phyloP scores from a whole-genome alignment of 768 basidiomycete species.

The Suillus clintonianus region DNA sequence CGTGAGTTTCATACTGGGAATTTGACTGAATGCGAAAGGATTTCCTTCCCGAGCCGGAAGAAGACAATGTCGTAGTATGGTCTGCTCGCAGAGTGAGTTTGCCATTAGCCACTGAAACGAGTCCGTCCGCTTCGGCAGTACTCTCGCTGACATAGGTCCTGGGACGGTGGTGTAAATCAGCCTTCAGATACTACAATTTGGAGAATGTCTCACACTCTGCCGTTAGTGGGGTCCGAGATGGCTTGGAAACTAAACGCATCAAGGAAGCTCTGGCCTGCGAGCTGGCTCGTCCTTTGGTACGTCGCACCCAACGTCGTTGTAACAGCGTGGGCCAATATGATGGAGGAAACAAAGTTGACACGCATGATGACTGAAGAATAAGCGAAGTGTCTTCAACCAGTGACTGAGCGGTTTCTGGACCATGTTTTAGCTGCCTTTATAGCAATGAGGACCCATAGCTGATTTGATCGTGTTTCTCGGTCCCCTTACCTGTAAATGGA shows the following conservation, averaged over 20 bases:
- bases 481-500: not conserved
- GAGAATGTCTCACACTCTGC: conserved; percentile 28
- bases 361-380: not conserved
- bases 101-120: conserved; percentile 56
- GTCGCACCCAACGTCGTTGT: conserved; percentile 38
- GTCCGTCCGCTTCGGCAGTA: conserved; percentile 53
- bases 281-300: conserved; percentile 48
- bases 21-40: conserved; percentile 38
- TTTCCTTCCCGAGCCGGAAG: conserved; percentile 34
- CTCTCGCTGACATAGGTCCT: conserved; percentile 47
- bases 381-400: not conserved
- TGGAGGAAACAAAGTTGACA: not conserved
- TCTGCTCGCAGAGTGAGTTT: conserved; percentile 35
- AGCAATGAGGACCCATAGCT: not conserved
- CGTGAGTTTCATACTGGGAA: conserved; percentile 31
- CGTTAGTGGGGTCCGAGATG: conserved; percentile 35
- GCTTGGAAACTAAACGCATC: conserved; percentile 21
- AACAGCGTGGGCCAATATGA: not conserved
- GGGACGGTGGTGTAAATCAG: not conserved
- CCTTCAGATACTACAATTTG: not conserved
- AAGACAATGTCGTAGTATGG: conserved; percentile 28
- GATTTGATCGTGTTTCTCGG: not conserved
- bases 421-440: not conserved
- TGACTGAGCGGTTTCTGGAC: not conserved
- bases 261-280: conserved; percentile 49